These are phyloP conservation scores for Citrullus mucosospermus DNA, from an alignment of 306 rosid genomes.

Conservation along the genomic window DNA sequence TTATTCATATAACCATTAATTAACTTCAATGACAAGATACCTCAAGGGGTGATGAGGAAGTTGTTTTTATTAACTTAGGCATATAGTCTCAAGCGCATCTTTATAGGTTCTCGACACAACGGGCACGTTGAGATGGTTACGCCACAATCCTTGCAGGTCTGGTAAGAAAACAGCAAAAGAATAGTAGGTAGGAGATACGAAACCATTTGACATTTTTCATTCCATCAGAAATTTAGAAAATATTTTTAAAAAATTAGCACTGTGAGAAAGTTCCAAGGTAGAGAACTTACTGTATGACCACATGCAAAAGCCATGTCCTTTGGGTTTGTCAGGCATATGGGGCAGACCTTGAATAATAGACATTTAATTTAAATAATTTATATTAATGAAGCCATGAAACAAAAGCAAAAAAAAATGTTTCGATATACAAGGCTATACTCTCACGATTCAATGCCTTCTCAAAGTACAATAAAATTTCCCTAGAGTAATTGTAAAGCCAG, in stretches of 20 bases:
- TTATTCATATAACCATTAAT: neutral
- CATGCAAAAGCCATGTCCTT: conserved; percentile 98
- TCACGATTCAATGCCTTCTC: neutral
- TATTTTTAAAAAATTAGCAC: neutral
- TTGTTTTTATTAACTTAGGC: conserved; percentile 15
- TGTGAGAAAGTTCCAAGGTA: neutral
- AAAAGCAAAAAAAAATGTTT: neutral
- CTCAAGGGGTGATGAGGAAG: neutral
- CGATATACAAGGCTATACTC: neutral
- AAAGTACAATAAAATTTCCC: neutral
- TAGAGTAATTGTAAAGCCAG: neutral
- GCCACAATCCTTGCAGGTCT: conserved; percentile 97
- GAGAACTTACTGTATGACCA: conserved; percentile 71
- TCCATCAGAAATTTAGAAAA: neutral
- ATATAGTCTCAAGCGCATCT: conserved; percentile 60
- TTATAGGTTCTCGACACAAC: conserved; percentile 59
- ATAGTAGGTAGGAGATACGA: neutral
- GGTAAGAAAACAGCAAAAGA: conserved; percentile 1
- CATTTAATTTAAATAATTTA: conserved; percentile 11
- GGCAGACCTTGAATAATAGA: conserved; percentile 55
- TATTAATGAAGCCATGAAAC: neutral
- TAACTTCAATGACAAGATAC: neutral
- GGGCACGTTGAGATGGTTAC: conserved; percentile 55
- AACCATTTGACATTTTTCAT: neutral
- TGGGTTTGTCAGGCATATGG: conserved; percentile 78